Base-by-base conservation (phyloP, 768 basidiomycete genomes). In the Lentinus brumalis region DNA sequence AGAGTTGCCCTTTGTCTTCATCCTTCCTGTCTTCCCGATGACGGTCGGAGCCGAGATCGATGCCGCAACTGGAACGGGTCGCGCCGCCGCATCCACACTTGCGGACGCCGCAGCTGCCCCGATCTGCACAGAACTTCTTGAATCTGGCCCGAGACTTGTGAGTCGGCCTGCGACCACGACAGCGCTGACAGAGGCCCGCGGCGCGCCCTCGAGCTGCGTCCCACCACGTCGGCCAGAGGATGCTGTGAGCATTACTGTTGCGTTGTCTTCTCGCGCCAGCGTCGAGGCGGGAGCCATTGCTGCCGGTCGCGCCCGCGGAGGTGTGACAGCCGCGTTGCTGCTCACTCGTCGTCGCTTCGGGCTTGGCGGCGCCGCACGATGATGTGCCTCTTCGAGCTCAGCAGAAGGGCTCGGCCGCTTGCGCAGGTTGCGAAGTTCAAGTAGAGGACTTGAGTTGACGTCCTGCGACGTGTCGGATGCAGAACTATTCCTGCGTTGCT, bases 11-110 rank as follows among this genome's bases (percentile, higher is more conserved):
- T 60, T 58, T 32, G 14, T 30, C 47, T 50, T 59, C 52, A 29
- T 16, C 18, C 26, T 59, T 59, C 3, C 29, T 26, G 21, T 49
- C 46, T 49, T 66, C 68, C 1, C 66, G 0, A 44, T 40, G 26
- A 40, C 30, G 38, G 2, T 40, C 32, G 35, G 51, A 31, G 46
- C 46, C 6, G 18, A 26, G 5, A 26, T 12, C 21, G 21, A 30
- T 12, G 46, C 46, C 11, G 35, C 6, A 11, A 35, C 3, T 35
- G 35, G 1, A 11, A 35, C 35, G 35, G 6, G 35, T 35, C 35
- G 35, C n/a, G 46, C 26, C 1, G 46, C 10, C n/a, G 18, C 9
- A 2, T n/a, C 21, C 10, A n/a, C 46, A 18, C 21, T 26, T 8
- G 46, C 21, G 3, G 46, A 49, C 2, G 46, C 9, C 26, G 21